phyloP scores from a whole-genome alignment of 371 early-diverging fungal species.

The Dinochytrium kinnereticum region DNA sequence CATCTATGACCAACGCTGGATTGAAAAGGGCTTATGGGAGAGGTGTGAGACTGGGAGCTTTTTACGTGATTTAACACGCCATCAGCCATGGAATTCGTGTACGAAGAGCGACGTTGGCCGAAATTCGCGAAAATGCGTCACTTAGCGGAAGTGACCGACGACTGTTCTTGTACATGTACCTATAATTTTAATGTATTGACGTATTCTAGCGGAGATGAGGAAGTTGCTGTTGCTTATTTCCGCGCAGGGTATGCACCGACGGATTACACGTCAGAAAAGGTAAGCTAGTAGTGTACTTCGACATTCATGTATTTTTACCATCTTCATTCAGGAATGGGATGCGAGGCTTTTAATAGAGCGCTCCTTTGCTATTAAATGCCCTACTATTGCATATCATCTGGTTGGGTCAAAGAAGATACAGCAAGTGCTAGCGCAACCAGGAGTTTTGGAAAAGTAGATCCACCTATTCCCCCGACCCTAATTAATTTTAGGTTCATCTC shows the following conservation, averaged over 20 bases:
- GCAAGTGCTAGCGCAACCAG: slow-evolving; percentile 85
- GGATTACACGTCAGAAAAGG: slow-evolving; percentile 79
- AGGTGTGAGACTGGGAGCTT: slow-evolving; percentile 52
- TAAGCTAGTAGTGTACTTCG: slow-evolving; percentile 22
- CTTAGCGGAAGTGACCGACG: slow-evolving; percentile 62
- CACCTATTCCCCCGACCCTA: not conserved
- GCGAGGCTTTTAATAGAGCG: slow-evolving; percentile 82
- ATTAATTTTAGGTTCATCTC: slow-evolving; percentile 56
- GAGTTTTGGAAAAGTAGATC: slow-evolving; percentile 74
- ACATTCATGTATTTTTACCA: not conserved
- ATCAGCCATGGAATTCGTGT: slow-evolving; percentile 68
- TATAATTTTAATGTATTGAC: slow-evolving; percentile 1
- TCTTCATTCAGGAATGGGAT: slow-evolving; percentile 74
- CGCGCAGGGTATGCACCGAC: slow-evolving; percentile 92
- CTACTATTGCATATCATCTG: slow-evolving; percentile 90
- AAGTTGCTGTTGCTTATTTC: slow-evolving; percentile 90
- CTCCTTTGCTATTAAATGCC: slow-evolving; percentile 87
- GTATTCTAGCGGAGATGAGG: slow-evolving; percentile 62
- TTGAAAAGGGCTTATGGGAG: slow-evolving; percentile 82
- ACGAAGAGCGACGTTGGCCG: slow-evolving; percentile 70
- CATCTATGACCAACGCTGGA: slow-evolving; percentile 91
- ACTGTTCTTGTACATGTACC: slow-evolving; percentile 62
- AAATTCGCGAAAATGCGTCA: slow-evolving; percentile 63
- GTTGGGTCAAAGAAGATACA: slow-evolving; percentile 96
- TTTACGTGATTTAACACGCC: slow-evolving; percentile 19